A percentile compares a stretch with the other conserved stretches of the same genome.
Evolutionary conservation across 75 land plant species (phyloP).

Genomic region (Isoetes taiwanensis): DNA sequence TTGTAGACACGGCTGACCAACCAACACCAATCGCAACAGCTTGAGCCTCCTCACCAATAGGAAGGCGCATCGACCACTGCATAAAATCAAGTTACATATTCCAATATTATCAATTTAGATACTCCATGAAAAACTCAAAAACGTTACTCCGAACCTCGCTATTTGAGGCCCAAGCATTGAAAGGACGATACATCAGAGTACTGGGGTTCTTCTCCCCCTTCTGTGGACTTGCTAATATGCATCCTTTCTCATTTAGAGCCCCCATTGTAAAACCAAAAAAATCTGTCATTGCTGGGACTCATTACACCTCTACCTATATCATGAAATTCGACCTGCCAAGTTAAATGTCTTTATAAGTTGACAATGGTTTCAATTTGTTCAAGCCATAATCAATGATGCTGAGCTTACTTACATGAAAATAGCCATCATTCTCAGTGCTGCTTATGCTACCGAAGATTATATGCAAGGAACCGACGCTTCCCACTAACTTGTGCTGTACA

Average conservation of each 20-base stretch:
- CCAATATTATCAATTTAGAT: no score
- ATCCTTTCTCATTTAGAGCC: constrained; percentile 68
- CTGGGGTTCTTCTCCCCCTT: constrained; percentile 88
- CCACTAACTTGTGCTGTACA: constrained; percentile 53
- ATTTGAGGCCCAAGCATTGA: constrained; percentile 93
- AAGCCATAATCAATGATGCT: no score
- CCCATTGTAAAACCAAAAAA: constrained; percentile 96
- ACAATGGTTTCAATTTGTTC: no score
- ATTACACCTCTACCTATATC: constrained; percentile 66
- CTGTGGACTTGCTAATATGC: constrained; percentile 75
- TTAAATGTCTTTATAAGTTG: no score
- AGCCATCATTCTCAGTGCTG: constrained; percentile 57
- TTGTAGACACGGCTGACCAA: constrained; percentile 90
- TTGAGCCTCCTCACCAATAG: constrained; percentile 72
- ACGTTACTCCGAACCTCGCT: constrained; percentile 88
- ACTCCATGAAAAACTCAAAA: no score
- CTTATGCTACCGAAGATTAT: constrained; percentile 84
- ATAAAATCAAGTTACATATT: background rate
- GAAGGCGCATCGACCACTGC: constrained; percentile 97
- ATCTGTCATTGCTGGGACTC: constrained; percentile 91
- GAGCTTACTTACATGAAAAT: constrained; percentile 73
- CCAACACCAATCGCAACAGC: constrained; percentile 76
- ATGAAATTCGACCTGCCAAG: constrained; percentile 98
- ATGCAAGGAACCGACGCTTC: constrained; percentile 61
- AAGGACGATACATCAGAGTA: constrained; percentile 88